Percentiles rank a stretch among this genome's conserved stretches.
Evolutionary conservation across 2,329 filamentous ascomycete species (phyloP).

Genomic region (Colletotrichum lindemuthianum): DNA sequence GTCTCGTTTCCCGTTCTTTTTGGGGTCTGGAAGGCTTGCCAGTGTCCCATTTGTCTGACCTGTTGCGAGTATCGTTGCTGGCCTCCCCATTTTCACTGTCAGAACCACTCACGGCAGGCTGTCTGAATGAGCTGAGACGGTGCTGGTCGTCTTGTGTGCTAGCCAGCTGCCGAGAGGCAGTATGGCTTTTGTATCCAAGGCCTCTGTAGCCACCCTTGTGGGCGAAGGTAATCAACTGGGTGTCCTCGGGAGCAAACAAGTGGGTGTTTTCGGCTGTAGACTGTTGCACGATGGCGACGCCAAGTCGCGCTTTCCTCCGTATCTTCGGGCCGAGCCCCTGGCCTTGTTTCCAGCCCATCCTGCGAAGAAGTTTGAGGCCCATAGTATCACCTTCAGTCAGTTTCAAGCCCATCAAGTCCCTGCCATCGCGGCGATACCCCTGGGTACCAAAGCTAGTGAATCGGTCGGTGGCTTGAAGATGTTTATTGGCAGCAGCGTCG

Average conservation of each 20-base stretch:
- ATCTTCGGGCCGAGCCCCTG: conserved; percentile 93
- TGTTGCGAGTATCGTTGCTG: no score
- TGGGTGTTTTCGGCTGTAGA: conserved; percentile 62
- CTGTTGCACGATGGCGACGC: conserved; percentile 50
- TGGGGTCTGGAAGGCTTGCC: no score
- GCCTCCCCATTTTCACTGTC: no score
- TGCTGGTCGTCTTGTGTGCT: no score
- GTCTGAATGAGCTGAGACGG: no score
- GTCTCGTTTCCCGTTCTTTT: conserved; percentile 62
- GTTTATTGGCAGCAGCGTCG: conserved; percentile 82
- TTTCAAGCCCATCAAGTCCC: conserved; percentile 75
- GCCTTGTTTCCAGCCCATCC: conserved; percentile 96
- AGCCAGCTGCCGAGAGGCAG: conserved; percentile 50
- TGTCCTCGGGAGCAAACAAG: conserved; percentile 87
- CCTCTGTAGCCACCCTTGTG: conserved; percentile 77
- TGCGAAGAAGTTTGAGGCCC: conserved; percentile 84
- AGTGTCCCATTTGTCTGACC: no score
- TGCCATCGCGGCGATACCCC: conserved; percentile 46
- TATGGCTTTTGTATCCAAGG: conserved; percentile 72
- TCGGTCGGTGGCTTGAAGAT: conserved; percentile 75
- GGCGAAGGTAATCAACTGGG: conserved; percentile 71
- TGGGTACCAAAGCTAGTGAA: conserved; percentile 82
- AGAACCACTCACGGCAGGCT: no score
- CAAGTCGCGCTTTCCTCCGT: conserved; percentile 76
- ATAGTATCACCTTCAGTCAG: conserved; percentile 81